Evolutionary conservation across 2,329 filamentous ascomycete genomes (phyloP), one percentile per base, ranked within the genome.

Genomic region (Penicillium sp.): DNA sequence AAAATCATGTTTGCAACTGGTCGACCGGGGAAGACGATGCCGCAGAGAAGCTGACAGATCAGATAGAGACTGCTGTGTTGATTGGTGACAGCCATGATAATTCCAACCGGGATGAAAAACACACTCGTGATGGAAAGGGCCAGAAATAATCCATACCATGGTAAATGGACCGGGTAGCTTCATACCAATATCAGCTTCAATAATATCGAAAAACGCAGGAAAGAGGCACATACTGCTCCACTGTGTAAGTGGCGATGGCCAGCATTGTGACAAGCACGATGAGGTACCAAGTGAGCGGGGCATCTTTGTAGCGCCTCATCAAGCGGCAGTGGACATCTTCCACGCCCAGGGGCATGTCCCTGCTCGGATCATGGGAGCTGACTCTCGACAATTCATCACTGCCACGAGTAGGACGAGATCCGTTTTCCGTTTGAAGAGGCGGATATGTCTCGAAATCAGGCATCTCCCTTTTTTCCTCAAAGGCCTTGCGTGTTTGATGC

Each of bases 1-100:
- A 95, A 95, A 33, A 95, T 89, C 90, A 95, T 95, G 71, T 95
- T 94, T 46, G 90, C 90, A 10, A 95, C 89, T 1, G 90, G 90
- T 1, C 88, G 86, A 26, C 90, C 90, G 0, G 90, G 90, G 68
- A 95, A 95, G 15, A 90, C 79, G 46, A 83, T 85, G 49, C 90
- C 90, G 58, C 89, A 93, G 58, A 94, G 86, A 52, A 95, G 81
- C 71, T 94, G 90, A 69, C 89, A 93, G 63, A 94, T 89, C 33
- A 94, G 81, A 69, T 93, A 94, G 60, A 93, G 89, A 70, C 86
- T 90, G 71, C 85, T 90, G 70, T 94, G 89, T 68, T 93, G 89
- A 69, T 94, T 95, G 9, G 90, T 95, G 60, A 95, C 90, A 15
- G 90, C 90, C 88, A 94, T 95, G 64, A 95, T 88, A 67, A 95